These are phyloP conservation scores for Turnera subulata DNA, from an alignment of 345 rosid genomes.

Conservation along the genomic window DNA sequence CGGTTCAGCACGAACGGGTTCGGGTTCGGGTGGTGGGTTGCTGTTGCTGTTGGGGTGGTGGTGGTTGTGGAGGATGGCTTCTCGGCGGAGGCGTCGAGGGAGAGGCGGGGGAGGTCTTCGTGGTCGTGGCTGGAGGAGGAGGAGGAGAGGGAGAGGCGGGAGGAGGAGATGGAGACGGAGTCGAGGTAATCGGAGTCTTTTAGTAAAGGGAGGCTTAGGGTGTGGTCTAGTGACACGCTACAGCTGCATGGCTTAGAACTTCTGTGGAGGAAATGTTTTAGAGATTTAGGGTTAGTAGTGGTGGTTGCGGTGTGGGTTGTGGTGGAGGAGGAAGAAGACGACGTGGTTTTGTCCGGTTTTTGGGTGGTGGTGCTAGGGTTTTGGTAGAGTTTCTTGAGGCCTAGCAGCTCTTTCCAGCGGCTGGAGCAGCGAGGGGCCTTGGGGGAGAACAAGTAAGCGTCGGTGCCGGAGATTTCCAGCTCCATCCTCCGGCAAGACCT, in stretches of 20 bases:
- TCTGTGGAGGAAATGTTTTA: conserved; percentile 64
- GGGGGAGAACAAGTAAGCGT: conserved; percentile 54
- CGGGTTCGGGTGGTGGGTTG: conserved; percentile 28
- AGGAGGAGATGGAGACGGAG: conserved; percentile 64
- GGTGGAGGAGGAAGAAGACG: conserved; percentile 22
- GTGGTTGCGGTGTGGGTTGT: not conserved
- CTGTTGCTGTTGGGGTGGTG: conserved; percentile 11
- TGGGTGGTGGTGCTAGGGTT: conserved; percentile 26
- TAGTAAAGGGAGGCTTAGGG: conserved; percentile 58
- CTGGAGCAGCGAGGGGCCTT: conserved; percentile 88
- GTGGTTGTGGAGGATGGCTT: too few relatives aligned
- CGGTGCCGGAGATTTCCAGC: conserved; percentile 38
- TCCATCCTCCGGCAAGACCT: conserved; percentile 20
- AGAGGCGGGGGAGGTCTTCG: conserved; percentile 73
- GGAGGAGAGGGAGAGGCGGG: conserved; percentile 79
- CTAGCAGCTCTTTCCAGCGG: conserved; percentile 89
- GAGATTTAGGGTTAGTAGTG: conserved; percentile 38
- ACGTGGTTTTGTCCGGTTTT: conserved; percentile 12
- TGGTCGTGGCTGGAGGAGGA: conserved; percentile 89
- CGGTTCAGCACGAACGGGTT: conserved; percentile 53
- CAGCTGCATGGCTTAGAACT: conserved; percentile 46
- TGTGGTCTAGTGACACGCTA: conserved; percentile 32
- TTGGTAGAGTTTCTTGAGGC: conserved; percentile 60
- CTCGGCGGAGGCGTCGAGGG: conserved; percentile 82
- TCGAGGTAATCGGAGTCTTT: conserved; percentile 56